These are phyloP conservation scores for Ceratocystis diversiconidia DNA, from an alignment of 2,329 filamentous ascomycete species.

Conservation along the genomic window DNA sequence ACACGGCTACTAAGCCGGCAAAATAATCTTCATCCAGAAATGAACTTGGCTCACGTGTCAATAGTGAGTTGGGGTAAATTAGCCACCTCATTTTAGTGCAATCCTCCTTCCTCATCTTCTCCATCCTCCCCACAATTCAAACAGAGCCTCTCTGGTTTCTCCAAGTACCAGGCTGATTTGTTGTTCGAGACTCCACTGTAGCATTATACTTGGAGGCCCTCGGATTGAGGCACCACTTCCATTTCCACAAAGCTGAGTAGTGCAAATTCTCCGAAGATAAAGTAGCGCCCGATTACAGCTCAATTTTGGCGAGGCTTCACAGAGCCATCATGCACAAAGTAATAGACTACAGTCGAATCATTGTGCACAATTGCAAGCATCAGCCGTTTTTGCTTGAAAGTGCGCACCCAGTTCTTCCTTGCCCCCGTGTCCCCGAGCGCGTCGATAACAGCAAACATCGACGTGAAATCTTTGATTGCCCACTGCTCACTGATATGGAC, in stretches of 20 bases:
- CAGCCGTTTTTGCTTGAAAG: slow-evolving; percentile 47
- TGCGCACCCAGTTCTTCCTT: slow-evolving; percentile 29
- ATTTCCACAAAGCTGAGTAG: neutral
- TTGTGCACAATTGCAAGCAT: slow-evolving; percentile 62
- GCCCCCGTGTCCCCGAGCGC: slow-evolving; percentile 22
- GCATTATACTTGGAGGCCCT: neutral
- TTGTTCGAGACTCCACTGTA: neutral
- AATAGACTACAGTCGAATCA: slow-evolving; percentile 74
- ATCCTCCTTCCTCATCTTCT: neutral
- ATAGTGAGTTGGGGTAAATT: neutral
- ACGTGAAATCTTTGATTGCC: slow-evolving; percentile 50
- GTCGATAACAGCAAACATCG: slow-evolving; percentile 51
- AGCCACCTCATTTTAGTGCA: slow-evolving; percentile 5
- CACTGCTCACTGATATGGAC: slow-evolving; percentile 60
- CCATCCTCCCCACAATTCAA: neutral
- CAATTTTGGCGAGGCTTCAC: slow-evolving; percentile 76
- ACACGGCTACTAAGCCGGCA: neutral
- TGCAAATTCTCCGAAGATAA: neutral
- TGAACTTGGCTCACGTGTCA: slow-evolving; percentile 5
- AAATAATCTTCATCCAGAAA: neutral
- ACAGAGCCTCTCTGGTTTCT: neutral
- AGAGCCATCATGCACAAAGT: slow-evolving; percentile 72
- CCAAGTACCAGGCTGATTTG: neutral
- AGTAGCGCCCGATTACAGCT: neutral
- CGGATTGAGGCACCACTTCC: too few species aligned